Base-by-base conservation (phyloP, 495 filamentous ascomycete genomes). In the Xylaria venustula region DNA sequence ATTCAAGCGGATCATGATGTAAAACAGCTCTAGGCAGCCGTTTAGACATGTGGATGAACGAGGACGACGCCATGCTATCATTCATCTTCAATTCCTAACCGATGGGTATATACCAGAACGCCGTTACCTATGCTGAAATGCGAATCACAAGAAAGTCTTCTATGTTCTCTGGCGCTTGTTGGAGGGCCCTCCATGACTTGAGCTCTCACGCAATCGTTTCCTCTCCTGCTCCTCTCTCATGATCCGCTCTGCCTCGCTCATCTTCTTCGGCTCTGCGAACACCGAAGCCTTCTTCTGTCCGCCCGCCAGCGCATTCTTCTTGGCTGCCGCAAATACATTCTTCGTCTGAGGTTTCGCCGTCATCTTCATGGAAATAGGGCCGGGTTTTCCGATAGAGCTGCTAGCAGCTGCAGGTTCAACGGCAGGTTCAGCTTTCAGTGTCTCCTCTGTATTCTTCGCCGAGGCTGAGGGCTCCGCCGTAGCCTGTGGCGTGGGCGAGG, bases 211-310 rank as follows among this genome's bases (percentile, higher is more conserved):
- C 14, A 70, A 65, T 45, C 87, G 80, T 71, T 93, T 93, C 36
- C 82, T 78, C 65, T 93, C 88, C 68, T 90, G 81, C 65, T 93
- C 91, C 61, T 90, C 88, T 71, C 87, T 90, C 91, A 96, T 96
- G 60, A 94, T 94, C 58, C 91, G 80, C 63, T 95, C 91, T n/a
- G 88, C 89, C 71, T 94, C 89, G 62, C 88, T 90, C 83, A 94
- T 91, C 77, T 89, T 91, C 62, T 89, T 90, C 2, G 84, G 82
- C 44, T 79, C 81, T 51, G 86, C 79, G n/a, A 71, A 71, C 28
- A 77, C 71, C 0, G 64, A 52, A 4, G 80, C 75, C 69, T 89
- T 90, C 76, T 89, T 89, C 12, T 80, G 76, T 2, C 79, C 79
- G 1, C 74, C 70, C 15, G 76, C 68, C 23, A 90, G 74, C 2